A percentile compares a stretch with the other conserved stretches of the same genome.
Conservation (phyloP, 306 rosid genomes). For the Ormosia emarginata region DNA sequence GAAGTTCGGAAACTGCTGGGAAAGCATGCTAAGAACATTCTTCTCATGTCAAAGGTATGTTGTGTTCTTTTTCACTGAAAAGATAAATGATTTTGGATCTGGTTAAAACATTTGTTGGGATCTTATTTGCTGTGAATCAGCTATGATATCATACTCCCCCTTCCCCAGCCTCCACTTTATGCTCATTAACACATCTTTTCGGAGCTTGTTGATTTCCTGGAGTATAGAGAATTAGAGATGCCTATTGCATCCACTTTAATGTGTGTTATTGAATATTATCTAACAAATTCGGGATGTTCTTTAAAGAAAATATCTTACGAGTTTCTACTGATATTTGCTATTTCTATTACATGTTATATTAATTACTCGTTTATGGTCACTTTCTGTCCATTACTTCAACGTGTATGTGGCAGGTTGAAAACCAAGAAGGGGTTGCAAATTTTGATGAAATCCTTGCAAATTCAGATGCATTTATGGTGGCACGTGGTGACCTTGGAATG, state of each 20-base stretch:
- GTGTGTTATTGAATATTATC: conserved; percentile 4
- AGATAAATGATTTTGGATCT: background rate
- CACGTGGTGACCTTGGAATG: conserved; percentile 99
- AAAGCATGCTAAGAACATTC: conserved; percentile 74
- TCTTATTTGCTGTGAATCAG: background rate
- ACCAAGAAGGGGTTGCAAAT: conserved; percentile 98
- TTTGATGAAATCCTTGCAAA: conserved; percentile 95
- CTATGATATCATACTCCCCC: background rate
- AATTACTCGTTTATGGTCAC: background rate
- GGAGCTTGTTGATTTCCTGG: background rate
- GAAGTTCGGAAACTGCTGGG: conserved; percentile 86
- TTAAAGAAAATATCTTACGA: background rate
- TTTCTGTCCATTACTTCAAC: background rate
- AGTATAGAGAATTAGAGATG: background rate
- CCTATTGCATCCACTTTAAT: background rate
- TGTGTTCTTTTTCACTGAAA: conserved; percentile 14
- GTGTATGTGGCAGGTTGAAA: conserved; percentile 73
- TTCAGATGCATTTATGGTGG: conserved; percentile 98
- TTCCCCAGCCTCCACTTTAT: background rate
- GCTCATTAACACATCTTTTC: background rate
- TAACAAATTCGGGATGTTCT: background rate
- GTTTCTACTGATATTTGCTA: background rate
- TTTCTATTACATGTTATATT: background rate
- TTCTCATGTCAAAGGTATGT: conserved; percentile 94
- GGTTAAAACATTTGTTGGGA: background rate